Percentiles rank a stretch among this genome's conserved stretches.
Conservation (phyloP, 768 basidiomycete genomes). For the Favolaschia claudopus region DNA sequence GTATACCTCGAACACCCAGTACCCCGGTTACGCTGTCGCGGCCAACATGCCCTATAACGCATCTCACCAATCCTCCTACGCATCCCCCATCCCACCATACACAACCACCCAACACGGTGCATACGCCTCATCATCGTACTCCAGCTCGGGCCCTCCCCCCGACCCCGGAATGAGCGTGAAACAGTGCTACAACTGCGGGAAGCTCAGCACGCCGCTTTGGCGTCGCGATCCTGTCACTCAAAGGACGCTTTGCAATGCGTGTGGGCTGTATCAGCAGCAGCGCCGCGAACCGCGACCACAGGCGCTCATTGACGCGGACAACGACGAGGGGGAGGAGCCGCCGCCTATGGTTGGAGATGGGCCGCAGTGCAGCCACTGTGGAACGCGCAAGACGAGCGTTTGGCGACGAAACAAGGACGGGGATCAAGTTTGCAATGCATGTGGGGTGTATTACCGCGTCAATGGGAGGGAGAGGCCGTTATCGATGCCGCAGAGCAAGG, state of each 20-base stretch:
- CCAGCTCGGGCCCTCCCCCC: too few species aligned
- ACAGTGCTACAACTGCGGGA: slow-evolving; percentile 10
- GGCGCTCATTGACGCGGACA: slow-evolving; percentile 4
- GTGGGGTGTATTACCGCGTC: slow-evolving; percentile 4
- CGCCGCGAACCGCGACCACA: slow-evolving; percentile 1
- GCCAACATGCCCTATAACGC: too few species aligned
- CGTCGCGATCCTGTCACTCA: slow-evolving; percentile 10
- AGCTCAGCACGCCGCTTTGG: slow-evolving; percentile 7
- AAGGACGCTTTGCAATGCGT: slow-evolving; percentile 11
- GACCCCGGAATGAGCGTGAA: too few species aligned
- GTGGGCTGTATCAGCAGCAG: slow-evolving; percentile 10
- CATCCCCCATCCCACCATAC: too few species aligned
- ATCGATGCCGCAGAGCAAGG: too few species aligned
- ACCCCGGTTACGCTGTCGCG: too few species aligned
- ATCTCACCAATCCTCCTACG: too few species aligned
- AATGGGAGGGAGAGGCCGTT: too few species aligned
- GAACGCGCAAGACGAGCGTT: not conserved
- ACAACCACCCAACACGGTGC: too few species aligned
- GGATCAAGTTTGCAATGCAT: slow-evolving; percentile 6
- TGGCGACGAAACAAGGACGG: slow-evolving; percentile 3
- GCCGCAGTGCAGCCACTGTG: slow-evolving; percentile 3
- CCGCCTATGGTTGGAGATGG: not conserved
- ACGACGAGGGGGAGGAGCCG: too few species aligned
- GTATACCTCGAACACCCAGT: too few species aligned
- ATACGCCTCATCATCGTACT: too few species aligned